Base-by-base conservation (phyloP, 1,284 basidiomycete species). In the Naganishia sp. region DNA sequence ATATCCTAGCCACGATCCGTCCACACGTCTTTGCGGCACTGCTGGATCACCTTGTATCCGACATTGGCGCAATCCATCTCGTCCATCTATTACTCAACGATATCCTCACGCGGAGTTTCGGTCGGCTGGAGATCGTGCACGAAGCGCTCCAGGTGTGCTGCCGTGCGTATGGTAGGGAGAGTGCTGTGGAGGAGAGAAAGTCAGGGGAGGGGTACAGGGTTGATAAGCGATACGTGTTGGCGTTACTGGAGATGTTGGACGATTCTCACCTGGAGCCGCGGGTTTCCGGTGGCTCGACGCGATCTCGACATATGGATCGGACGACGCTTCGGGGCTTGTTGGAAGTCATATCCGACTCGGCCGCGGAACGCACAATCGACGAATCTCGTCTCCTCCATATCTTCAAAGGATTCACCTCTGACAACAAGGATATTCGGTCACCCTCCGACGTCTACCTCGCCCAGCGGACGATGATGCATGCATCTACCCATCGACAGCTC, bases 181-280 rank as follows among this genome's bases (percentile, higher is more conserved):
- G 5, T 2, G 18, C 1, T 23, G 18, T 7, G 5, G 45, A 15
- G 45, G 5, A 46, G 23, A n/a, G 2, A 23, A 2, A 46, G 45
- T 18, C 3, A 50, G 23, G 6, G 18, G 28, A 10, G 21, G 25
- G 1, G 15, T 6, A 18, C 28, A 47, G 15, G 28, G 39, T 61
- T 11, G 47, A 61, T 25, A 39, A 23, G 18, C 25, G 47, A 25
- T 50, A 61, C 13, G 41, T 61, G 9, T 17, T 50, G 32, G 49
- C 35, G n/a, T 42, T 61, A 35, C 32, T 61, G 35, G 58, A 51
- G 49, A 61, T 61, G 58, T 18, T 61, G 58, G 47, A 61, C 25
- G 58, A 61, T 28, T 61, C 58, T 21, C 50, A 42, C 42, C 25
- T 61, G 23, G 21, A 23, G 11, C 35, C 35, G 35, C 13, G 2